Conservation (phyloP, 2,329 filamentous ascomycete species). For the Aureobasidium sp. region DNA sequence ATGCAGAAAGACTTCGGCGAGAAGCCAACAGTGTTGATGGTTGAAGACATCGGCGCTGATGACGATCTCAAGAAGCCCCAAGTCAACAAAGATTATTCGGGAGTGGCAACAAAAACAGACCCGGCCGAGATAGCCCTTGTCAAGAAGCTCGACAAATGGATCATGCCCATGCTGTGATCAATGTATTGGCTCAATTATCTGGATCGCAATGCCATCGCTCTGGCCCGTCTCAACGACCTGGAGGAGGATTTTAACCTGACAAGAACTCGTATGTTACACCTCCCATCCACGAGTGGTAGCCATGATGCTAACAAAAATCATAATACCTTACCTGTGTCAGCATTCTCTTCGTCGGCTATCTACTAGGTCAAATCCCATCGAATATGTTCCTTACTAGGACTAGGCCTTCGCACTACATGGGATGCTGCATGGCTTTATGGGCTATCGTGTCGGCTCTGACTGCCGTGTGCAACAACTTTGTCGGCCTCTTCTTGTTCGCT, state of each 20-base stretch:
- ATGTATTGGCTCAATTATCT: slow-evolving; percentile 74
- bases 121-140: slow-evolving; percentile 24
- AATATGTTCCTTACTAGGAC: slow-evolving; percentile 39
- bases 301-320: slow-evolving; percentile 14
- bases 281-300: slow-evolving; percentile 24
- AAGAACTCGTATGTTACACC: slow-evolving; percentile 30
- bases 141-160: slow-evolving; percentile 24
- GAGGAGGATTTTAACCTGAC: slow-evolving; percentile 51
- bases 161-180: slow-evolving; percentile 37
- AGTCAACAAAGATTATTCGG: slow-evolving; percentile 22
- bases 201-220: slow-evolving; percentile 50
- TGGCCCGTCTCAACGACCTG: slow-evolving; percentile 56
- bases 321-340: slow-evolving; percentile 44
- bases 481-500: slow-evolving; percentile 30
- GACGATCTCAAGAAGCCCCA: slow-evolving; percentile 2
- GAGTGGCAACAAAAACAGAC: slow-evolving; percentile 26
- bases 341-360: slow-evolving; percentile 56
- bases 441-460: slow-evolving; percentile 32
- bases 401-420: slow-evolving; percentile 31
- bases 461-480: slow-evolving; percentile 28
- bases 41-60: not conserved
- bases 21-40: slow-evolving; percentile 6
- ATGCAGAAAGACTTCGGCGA: not conserved
- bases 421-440: slow-evolving; percentile 32
- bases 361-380: slow-evolving; percentile 34